Percentiles rank a stretch among this genome's conserved stretches.
Evolutionary conservation across 345 rosid species (phyloP).

Genomic region (Hibiscus trionum): DNA sequence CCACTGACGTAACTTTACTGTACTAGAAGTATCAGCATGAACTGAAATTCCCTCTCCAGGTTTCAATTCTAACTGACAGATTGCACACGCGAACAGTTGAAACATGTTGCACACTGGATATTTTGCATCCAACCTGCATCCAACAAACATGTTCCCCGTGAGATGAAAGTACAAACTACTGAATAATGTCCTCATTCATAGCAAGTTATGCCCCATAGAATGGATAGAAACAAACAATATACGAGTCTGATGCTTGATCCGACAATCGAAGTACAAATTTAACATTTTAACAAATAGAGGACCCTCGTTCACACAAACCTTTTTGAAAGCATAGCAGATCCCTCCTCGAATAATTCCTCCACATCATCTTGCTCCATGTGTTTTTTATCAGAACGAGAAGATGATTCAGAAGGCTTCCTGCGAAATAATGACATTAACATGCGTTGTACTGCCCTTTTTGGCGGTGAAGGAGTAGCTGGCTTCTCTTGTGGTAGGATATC

Average conservation of each 20-base stretch:
- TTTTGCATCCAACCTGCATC: conserved; percentile 83
- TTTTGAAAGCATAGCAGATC: conserved; percentile 96
- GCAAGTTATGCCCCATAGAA: conserved; percentile 1
- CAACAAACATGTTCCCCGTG: background rate
- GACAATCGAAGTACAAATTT: background rate
- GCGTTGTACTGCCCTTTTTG: conserved; percentile 71
- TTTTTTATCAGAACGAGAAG: conserved; percentile 61
- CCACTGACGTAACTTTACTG: conserved; percentile 76
- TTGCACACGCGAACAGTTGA: conserved; percentile 91
- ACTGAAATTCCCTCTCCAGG: conserved; percentile 93
- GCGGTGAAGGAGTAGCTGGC: conserved; percentile 55
- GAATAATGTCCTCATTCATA: background rate
- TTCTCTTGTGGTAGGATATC: conserved; percentile 83
- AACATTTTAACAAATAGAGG: conserved; percentile 9
- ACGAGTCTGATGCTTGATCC: background rate
- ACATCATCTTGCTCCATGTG: conserved; percentile 69
- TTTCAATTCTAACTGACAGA: conserved; percentile 94
- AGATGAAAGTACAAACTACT: conserved; percentile 12
- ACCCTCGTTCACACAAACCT: conserved; percentile 46
- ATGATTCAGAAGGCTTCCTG: conserved; percentile 58
- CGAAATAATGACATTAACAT: conserved; percentile 82
- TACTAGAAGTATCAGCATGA: conserved; percentile 63
- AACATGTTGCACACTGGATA: conserved; percentile 98
- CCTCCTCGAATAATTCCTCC: conserved; percentile 90
- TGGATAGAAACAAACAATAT: background rate